A percentile compares a stretch with the other conserved stretches of the same genome.
phyloP scores from a whole-genome alignment of 2,329 filamentous ascomycete species.

The Verticillium albo-atrum region DNA sequence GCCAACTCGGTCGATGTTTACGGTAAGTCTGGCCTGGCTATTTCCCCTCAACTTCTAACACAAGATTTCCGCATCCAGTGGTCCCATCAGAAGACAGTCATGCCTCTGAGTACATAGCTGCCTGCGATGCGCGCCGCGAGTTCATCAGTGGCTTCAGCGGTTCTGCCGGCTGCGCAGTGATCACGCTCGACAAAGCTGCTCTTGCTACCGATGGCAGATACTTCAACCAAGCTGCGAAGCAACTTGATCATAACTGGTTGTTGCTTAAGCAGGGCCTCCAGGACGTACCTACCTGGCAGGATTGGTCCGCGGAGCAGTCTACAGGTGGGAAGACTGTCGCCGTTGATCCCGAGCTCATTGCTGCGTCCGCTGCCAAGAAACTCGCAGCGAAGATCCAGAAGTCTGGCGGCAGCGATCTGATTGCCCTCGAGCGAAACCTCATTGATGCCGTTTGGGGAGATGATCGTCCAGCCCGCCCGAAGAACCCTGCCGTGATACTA shows the following conservation, averaged over 20 bases:
- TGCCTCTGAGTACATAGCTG: constrained; percentile 95
- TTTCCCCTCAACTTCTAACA: constrained; percentile 28
- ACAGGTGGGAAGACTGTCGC: constrained; percentile 82
- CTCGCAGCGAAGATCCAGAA: constrained; percentile 83
- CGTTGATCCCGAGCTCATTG: constrained; percentile 85
- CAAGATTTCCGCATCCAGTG: constrained; percentile 50
- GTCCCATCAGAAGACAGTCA: constrained; percentile 96
- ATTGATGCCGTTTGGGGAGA: constrained; percentile 87
- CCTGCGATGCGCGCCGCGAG: constrained; percentile 86
- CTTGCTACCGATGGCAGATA: constrained; percentile 94
- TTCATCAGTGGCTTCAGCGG: constrained; percentile 94
- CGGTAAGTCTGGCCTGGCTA: constrained; percentile 50
- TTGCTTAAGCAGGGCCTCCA: constrained; percentile 90
- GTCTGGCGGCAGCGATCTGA: constrained; percentile 72
- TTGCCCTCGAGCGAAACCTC: constrained; percentile 75
- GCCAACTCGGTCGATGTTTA: constrained; percentile 86
- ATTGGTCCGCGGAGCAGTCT: constrained; percentile 88
- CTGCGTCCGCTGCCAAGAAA: constrained; percentile 59
- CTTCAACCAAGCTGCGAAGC: constrained; percentile 91
- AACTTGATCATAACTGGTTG: constrained; percentile 88
- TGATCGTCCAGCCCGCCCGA: constrained; percentile 68
- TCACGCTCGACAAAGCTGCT: constrained; percentile 81
- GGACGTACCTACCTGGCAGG: constrained; percentile 94
- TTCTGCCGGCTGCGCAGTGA: constrained; percentile 87
- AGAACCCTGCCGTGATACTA: constrained; percentile 70